Conservation (phyloP, 176 grass and related monocot genomes). For the Tuctoria greenei region DNA sequence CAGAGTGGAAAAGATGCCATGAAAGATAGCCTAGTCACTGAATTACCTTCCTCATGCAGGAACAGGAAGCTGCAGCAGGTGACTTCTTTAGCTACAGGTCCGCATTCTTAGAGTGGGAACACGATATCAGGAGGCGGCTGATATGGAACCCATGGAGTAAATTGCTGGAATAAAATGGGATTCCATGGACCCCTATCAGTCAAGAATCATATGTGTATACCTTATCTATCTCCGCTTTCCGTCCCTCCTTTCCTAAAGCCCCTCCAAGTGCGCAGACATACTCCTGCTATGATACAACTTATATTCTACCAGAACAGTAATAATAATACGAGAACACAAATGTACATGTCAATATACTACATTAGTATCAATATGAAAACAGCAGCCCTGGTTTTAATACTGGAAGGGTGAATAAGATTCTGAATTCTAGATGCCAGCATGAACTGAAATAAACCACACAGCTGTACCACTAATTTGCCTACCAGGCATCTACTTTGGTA, state of each 20-base stretch:
- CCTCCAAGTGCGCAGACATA: constrained; percentile 36
- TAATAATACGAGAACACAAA: background rate
- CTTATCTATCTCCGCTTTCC: constrained; percentile 45
- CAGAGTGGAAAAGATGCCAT: background rate
- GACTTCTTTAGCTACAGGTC: background rate
- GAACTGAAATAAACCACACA: constrained; percentile 60
- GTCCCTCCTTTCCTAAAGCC: constrained; percentile 27
- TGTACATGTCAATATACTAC: constrained; percentile 22
- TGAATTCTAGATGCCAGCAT: constrained; percentile 44
- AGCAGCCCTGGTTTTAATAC: constrained; percentile 17
- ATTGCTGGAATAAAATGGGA: constrained; percentile 38
- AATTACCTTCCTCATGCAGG: constrained; percentile 6
- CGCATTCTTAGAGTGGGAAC: constrained; percentile 22
- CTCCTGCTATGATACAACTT: constrained; percentile 36
- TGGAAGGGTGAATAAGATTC: constrained; percentile 40
- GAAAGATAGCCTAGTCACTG: background rate
- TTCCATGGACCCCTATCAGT: constrained; percentile 44
- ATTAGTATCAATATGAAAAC: constrained; percentile 36
- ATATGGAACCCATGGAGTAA: constrained; percentile 22
- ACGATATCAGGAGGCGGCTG: constrained; percentile 29
- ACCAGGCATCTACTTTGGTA: constrained; percentile 38
- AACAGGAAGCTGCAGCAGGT: background rate
- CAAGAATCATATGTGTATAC: constrained; percentile 40
- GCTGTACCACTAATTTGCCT: constrained; percentile 52
- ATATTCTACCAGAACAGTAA: constrained; percentile 41